phyloP scores from a whole-genome alignment of 306 rosid genomes.

The Hylodesmum podocarpum region DNA sequence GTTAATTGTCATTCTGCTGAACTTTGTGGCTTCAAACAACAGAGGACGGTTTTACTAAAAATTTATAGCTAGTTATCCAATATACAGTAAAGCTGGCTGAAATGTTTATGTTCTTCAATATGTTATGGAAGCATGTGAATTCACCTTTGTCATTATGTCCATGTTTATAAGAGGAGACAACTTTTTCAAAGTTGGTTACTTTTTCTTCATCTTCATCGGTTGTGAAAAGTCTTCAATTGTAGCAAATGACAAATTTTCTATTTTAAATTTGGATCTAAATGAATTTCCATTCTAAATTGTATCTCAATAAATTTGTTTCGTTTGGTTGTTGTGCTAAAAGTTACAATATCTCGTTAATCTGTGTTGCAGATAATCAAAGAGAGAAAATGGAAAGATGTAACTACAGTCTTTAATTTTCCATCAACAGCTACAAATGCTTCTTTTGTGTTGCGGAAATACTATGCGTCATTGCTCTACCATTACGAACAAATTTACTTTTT shows the following conservation, averaged over 20 bases:
- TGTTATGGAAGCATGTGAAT: not conserved
- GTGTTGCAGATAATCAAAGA: slow-evolving; percentile 68
- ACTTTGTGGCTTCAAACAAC: not conserved
- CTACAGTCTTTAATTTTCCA: slow-evolving; percentile 83
- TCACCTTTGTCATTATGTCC: not conserved
- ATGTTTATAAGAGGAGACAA: not conserved
- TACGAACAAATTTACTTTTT: slow-evolving; percentile 78
- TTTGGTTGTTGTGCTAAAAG: slow-evolving; percentile 6
- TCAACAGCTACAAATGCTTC: slow-evolving; percentile 96
- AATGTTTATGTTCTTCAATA: not conserved
- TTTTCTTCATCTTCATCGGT: slow-evolving; percentile 10
- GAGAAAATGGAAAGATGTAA: slow-evolving; percentile 90
- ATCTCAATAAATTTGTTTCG: not conserved
- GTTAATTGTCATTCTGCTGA: not conserved
- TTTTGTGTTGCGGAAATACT: slow-evolving; percentile 86
- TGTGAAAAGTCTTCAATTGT: not conserved
- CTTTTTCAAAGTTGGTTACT: not conserved
- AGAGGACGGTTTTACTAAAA: not conserved
- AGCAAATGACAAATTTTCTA: not conserved
- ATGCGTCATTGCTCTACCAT: slow-evolving; percentile 71
- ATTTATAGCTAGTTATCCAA: not conserved
- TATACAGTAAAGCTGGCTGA: not conserved
- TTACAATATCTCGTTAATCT: slow-evolving; percentile 21
- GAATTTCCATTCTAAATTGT: too few relatives aligned
- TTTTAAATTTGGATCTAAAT: not conserved